Evolutionary conservation across 2,329 filamentous ascomycete species (phyloP).

Genomic region (Cladosporium austrohemisphaericum): DNA sequence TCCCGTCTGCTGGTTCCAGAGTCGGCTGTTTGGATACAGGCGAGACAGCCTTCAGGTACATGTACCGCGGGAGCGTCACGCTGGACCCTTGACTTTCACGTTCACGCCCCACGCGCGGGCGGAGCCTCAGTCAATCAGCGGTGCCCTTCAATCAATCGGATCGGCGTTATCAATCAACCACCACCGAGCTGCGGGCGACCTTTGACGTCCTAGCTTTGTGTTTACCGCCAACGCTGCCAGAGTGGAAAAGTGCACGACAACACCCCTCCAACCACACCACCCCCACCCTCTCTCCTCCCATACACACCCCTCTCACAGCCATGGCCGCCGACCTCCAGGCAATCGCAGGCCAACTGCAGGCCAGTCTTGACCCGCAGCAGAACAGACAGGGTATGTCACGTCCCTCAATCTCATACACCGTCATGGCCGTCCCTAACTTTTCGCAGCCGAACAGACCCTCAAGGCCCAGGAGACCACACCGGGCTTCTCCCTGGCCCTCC

Average conservation of each 20-base stretch:
- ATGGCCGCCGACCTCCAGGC: conserved; percentile 61
- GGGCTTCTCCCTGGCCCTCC: conserved; percentile 77
- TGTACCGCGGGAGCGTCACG: too few species aligned
- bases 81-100: not conserved
- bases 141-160: too few species aligned
- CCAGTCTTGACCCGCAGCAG: conserved; percentile 81
- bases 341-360: conserved; percentile 80
- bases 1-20: too few species aligned
- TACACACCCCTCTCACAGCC: conserved; percentile 13
- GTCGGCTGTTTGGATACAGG: too few species aligned
- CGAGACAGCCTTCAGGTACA: too few species aligned
- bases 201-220: conserved; percentile 13
- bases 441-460: conserved; percentile 73
- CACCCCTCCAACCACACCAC: not conserved
- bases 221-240: conserved; percentile 9
- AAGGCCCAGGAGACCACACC: conserved; percentile 76
- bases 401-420: not conserved
- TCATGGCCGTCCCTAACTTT: conserved; percentile 11
- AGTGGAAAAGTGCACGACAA: conserved; percentile 11
- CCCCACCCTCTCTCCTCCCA: not conserved
- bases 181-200: not conserved
- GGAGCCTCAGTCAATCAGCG: not conserved
- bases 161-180: too few species aligned
- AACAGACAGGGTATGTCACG: conserved; percentile 75
- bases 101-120: not conserved